Base-by-base conservation (phyloP, 2,329 filamentous ascomycete genomes). In the Niveomyces coronatus region DNA sequence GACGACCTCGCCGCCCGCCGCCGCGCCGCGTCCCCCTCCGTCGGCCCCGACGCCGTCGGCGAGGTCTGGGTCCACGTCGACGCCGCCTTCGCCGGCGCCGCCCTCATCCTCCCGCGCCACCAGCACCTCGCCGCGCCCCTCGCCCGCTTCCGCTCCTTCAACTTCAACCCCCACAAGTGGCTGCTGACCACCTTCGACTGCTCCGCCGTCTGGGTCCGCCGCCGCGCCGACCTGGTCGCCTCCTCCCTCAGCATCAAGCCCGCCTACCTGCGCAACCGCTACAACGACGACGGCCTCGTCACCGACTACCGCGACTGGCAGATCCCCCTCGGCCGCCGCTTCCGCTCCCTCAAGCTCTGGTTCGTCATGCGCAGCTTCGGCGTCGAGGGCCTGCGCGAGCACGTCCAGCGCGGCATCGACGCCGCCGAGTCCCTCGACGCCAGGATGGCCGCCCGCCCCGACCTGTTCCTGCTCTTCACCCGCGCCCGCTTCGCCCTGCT, bases 111-210 rank as follows among this genome's bases (percentile, higher is more conserved):
- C 16, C 82, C 86, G 3, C 85, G 94, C 57, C 82, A 84, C 60
- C 82, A 86, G 40, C 70, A 80, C 47, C 69, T 86, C 35, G 68
- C 79, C 2, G 53, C 65, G 16, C 63, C 75, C 8, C 70, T 89
- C 35, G 63, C 68, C 2, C 62, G 68, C 16, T 87, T 94, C 55
- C 84, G 94, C 65, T 87, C 81, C 46, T 94, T 94, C 71, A 81
- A 94, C 61, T 77, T 89, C 66, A 96, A 95, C 67, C 83, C 94
- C 74, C 88, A 95, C 70, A 96, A 96, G 66, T 95, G 89, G 89
- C 70, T 95, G 33, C 76, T 95, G 14, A 87, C 86, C 41, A 94
- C 94, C 61, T 95, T 95, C 52, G 89, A 96, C 57, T 74, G 69
- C 50, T 86, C 82, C 39, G 82, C 82, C 47, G 71, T 94, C 31